Evolutionary conservation across 805 yeast species (phyloP).

Genomic region (Komagataella pseudopastoris): DNA sequence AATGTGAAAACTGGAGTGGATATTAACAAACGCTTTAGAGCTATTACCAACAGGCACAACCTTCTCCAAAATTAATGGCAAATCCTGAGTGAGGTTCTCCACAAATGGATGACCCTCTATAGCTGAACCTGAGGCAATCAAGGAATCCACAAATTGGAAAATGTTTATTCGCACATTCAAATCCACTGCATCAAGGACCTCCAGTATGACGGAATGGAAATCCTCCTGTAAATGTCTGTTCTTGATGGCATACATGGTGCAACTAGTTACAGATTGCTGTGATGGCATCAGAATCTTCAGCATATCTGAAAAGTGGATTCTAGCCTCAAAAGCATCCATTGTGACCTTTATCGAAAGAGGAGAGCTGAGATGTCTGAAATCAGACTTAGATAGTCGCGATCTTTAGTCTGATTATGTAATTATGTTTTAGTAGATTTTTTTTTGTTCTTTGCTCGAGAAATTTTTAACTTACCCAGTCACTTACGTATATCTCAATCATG

Average conservation of each 20-base stretch:
- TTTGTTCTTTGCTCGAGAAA: background rate
- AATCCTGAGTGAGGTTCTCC: slow-evolving; percentile 15
- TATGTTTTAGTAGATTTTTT: background rate
- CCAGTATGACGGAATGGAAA: slow-evolving; percentile 52
- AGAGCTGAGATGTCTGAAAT: background rate
- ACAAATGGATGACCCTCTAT: slow-evolving; percentile 6
- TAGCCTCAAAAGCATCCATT: slow-evolving; percentile 87
- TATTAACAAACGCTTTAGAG: slow-evolving; percentile 13
- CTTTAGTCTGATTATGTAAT: background rate
- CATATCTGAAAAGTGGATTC: slow-evolving; percentile 59
- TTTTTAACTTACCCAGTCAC: background rate
- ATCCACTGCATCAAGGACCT: slow-evolving; percentile 37
- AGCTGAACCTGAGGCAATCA: slow-evolving; percentile 17
- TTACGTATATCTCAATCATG: slow-evolving; percentile 29
- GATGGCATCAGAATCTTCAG: slow-evolving; percentile 57
- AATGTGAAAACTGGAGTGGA: slow-evolving; percentile 13
- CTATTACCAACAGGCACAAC: slow-evolving; percentile 21
- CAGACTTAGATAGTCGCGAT: background rate
- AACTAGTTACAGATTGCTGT: slow-evolving; percentile 30
- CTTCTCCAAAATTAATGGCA: slow-evolving; percentile 18
- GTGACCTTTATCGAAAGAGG: background rate
- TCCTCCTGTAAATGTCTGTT: slow-evolving; percentile 53
- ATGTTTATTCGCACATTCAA: slow-evolving; percentile 53
- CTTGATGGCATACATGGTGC: slow-evolving; percentile 42
- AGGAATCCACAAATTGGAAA: slow-evolving; percentile 56